A percentile compares a stretch with the other conserved stretches of the same genome.
Conservation (phyloP, 2,329 filamentous ascomycete genomes). For the Ramichloridium luteum region DNA sequence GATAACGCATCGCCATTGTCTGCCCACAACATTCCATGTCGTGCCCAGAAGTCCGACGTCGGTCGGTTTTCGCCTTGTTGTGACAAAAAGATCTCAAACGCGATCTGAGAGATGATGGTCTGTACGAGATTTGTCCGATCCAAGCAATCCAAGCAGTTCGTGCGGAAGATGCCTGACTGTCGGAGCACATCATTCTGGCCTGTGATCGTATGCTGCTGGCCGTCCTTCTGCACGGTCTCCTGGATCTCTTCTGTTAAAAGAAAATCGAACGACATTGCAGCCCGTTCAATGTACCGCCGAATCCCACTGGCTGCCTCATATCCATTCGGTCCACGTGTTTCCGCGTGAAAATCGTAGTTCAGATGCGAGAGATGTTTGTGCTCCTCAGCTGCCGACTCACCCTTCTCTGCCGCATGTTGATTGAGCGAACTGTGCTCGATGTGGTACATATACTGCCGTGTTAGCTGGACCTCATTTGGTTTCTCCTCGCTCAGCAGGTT, state of each 20-base stretch:
- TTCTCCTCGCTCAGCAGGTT: conserved; percentile 90
- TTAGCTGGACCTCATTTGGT: conserved; percentile 73
- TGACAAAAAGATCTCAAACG: conserved; percentile 67
- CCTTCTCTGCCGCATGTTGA: conserved; percentile 28
- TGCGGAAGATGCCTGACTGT: conserved; percentile 90
- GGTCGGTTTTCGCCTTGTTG: conserved; percentile 56
- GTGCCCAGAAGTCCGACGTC: conserved; percentile 73
- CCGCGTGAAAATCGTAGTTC: conserved; percentile 93
- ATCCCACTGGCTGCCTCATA: conserved; percentile 89
- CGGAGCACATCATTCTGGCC: conserved; percentile 50
- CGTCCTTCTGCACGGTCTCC: conserved; percentile 35
- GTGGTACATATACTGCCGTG: conserved; percentile 65
- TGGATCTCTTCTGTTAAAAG: conserved; percentile 66
- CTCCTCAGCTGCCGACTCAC: conserved; percentile 38
- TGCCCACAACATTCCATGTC: conserved; percentile 88
- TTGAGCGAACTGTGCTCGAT: conserved; percentile 64
- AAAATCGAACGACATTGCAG: conserved; percentile 82
- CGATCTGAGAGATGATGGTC: conserved; percentile 89
- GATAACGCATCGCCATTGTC: conserved; percentile 93
- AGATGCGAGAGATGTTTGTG: conserved; percentile 68
- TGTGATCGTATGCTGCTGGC: conserved; percentile 18
- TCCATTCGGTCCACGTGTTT: conserved; percentile 72
- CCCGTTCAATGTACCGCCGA: conserved; percentile 61
- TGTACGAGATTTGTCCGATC: conserved; percentile 95
- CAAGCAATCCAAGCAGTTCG: conserved; percentile 90